phyloP scores from a whole-genome alignment of 352 stramenopile species.

The Saprolegnia parasitica region DNA sequence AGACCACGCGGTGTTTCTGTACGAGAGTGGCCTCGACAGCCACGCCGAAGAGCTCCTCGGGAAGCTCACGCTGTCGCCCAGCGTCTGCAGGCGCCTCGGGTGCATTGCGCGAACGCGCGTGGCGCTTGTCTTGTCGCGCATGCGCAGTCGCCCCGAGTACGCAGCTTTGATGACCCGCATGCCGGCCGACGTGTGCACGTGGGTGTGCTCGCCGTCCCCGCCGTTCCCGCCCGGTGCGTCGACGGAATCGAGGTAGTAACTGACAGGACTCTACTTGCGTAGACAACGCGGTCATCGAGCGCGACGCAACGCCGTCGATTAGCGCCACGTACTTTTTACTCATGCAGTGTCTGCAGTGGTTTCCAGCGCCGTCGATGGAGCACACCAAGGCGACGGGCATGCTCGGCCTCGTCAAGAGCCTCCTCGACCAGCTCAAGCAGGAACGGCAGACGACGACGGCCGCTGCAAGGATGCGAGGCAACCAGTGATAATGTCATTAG shows the following conservation, averaged over 20 bases:
- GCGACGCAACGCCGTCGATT: constrained; percentile 67
- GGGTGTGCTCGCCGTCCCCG: constrained; percentile 42
- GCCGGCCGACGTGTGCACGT: constrained; percentile 69
- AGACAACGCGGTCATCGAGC: constrained; percentile 57
- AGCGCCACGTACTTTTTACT: constrained; percentile 70
- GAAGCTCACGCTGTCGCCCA: constrained; percentile 61
- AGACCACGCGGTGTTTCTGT: constrained; percentile 77
- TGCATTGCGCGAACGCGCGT: constrained; percentile 65
- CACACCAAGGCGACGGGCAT: constrained; percentile 71
- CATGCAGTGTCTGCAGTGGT: constrained; percentile 52
- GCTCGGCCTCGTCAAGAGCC: constrained; percentile 51
- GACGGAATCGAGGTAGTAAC: too few species aligned
- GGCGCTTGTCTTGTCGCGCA: constrained; percentile 64
- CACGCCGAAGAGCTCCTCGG: constrained; percentile 64
- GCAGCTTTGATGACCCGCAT: constrained; percentile 77
- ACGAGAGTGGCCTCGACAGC: constrained; percentile 67
- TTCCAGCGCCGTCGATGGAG: constrained; percentile 44
- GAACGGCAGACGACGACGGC: background rate
- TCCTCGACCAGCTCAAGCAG: constrained; percentile 16
- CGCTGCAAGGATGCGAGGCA: constrained; percentile 62
- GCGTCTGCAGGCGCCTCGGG: constrained; percentile 52
- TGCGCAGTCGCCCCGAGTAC: constrained; percentile 71
- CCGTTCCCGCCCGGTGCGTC: background rate
- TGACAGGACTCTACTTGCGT: constrained; percentile 38
- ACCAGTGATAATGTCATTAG: constrained; percentile 37